A percentile compares a stretch with the other conserved stretches of the same genome.
phyloP scores from a whole-genome alignment of 306 rosid species.

The Trichosanthes truncata region DNA sequence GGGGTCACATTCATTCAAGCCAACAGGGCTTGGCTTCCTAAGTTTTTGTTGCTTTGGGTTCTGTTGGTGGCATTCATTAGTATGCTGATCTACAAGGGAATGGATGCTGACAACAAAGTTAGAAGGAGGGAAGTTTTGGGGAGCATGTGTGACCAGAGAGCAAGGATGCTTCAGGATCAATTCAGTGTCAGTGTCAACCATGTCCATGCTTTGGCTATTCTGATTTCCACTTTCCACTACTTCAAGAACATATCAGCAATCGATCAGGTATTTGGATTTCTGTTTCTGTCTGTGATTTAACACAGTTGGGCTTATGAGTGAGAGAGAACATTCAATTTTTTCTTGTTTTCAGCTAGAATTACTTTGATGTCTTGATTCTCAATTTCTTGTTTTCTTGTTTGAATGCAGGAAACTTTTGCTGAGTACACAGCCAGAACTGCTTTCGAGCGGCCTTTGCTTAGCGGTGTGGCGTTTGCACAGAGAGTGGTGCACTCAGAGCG shows the following conservation, averaged over 20 bases:
- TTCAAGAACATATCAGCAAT: slow-evolving; percentile 75
- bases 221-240: slow-evolving; percentile 9
- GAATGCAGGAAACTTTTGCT: slow-evolving; percentile 76
- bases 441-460: slow-evolving; percentile 85
- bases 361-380: background rate
- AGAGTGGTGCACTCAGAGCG: slow-evolving; percentile 32
- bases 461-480: slow-evolving; percentile 92
- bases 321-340: background rate
- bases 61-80: slow-evolving; percentile 43
- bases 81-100: slow-evolving; percentile 29
- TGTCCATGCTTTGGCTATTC: slow-evolving; percentile 14
- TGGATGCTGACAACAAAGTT: slow-evolving; percentile 78
- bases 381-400: background rate
- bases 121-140: slow-evolving; percentile 66
- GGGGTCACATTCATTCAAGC: slow-evolving; percentile 68
- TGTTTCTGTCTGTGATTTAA: background rate
- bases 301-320: background rate
- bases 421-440: slow-evolving; percentile 91
- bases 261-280: slow-evolving; percentile 91
- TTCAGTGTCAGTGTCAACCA: slow-evolving; percentile 11
- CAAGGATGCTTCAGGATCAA: slow-evolving; percentile 14
- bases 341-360: background rate
- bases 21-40: slow-evolving; percentile 66
- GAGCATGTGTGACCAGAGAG: slow-evolving; percentile 35
- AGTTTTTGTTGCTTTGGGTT: slow-evolving; percentile 50